Base-by-base conservation (phyloP, 306 rosid species). In the Echinosophora koreensis region DNA sequence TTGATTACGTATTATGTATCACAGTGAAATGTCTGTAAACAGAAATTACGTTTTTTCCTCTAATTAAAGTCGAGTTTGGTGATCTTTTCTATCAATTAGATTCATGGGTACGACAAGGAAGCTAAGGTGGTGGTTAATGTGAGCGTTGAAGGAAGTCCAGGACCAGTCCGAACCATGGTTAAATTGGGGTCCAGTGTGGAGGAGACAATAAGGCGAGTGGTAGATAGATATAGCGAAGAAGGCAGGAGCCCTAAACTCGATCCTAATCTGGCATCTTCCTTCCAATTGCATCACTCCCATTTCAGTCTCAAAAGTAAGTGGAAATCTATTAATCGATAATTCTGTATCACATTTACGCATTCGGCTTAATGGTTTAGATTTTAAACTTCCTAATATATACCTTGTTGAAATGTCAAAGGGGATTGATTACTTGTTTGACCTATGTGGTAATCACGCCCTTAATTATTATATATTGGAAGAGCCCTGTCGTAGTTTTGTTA, bases 61-160 rank as follows among this genome's bases (percentile, higher is more conserved):
- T 42, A 22, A 22, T 22, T 22, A 17, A 64, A 14, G 16, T 7
- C 6, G 41, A 30, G 17, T 59, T 59, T 62, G 49, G 12, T 17
- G 52, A 32, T 60, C 15, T 2, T 69, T 10, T 60, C 6, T 22
- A 32, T 17, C 64, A 76, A 39, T 17, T 71, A 76, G 74, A 78
- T 61, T 46, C 87, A 79, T 86, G 86, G 79, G 10, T 89, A 89
- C 87, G 87, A 83, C 64, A 90, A 85, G 79, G 97, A 90, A 69
- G 89, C 97, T 5, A 92, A 95, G 84, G 98, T 95, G 69, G 97
- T 95, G 13, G 82, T 95, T 34, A 95, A 83, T 66, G 97, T 95
- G 77, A 88, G 88, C 0, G 96, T 95, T 4, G 98, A 95, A 75
- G 95, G 98, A 69, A 95, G 97, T 76, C 88, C 97, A 8, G 98